Conservation (phyloP, 164 flowering plant genomes). For the Dillenia turbinata region DNA sequence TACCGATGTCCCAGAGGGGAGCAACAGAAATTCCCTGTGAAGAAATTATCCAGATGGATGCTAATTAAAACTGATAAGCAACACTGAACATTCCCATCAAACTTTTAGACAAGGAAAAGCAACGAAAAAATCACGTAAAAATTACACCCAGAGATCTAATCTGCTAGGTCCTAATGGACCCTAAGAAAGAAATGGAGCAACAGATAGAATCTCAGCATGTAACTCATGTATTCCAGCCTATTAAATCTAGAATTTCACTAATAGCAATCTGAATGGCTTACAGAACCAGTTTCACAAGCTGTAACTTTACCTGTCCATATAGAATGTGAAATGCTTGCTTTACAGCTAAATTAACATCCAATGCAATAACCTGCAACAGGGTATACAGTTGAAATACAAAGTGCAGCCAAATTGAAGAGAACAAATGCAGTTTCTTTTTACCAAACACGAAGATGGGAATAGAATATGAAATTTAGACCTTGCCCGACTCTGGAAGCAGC, state of each 20-base stretch:
- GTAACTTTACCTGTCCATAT: constrained; percentile 63
- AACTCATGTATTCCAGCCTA: too few species aligned
- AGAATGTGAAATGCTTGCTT: constrained; percentile 88
- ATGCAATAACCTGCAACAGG: constrained; percentile 56
- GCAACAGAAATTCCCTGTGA: constrained; percentile 70
- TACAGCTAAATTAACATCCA: constrained; percentile 70
- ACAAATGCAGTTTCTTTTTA: constrained; percentile 3
- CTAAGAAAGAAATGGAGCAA: too few species aligned
- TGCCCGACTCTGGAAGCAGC: constrained; percentile 84
- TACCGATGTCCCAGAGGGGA: constrained; percentile 74
- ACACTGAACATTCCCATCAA: neutral
- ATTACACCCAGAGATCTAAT: too few species aligned
- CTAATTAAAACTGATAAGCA: neutral
- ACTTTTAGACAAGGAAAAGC: constrained; percentile 3
- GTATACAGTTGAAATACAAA: constrained; percentile 5
- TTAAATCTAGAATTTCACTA: too few species aligned
- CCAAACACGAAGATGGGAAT: constrained; percentile 2
- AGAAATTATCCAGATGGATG: constrained; percentile 1
- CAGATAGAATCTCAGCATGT: too few species aligned
- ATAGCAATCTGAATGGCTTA: too few species aligned
- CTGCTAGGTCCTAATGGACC: too few species aligned
- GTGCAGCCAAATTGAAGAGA: neutral
- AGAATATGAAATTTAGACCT: constrained; percentile 58
- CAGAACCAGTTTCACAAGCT: too few species aligned
- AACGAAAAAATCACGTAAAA: neutral